Conservation (phyloP, 139 green algal species). For the Zygnema cylindricum region DNA sequence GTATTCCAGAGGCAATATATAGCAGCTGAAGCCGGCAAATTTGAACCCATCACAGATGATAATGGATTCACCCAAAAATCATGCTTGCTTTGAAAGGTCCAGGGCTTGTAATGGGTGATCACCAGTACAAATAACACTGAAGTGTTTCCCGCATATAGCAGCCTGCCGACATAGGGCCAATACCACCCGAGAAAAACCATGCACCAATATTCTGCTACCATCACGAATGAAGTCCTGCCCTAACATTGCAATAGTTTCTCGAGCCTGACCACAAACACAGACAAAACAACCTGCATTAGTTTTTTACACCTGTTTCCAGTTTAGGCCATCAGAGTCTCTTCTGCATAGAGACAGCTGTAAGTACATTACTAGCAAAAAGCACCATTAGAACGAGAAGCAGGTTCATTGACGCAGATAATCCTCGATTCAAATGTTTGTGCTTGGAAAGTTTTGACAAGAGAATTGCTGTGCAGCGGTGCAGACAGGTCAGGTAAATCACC, state of each 20-base stretch:
- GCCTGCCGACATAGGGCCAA: conserved; percentile 80
- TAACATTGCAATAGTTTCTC: conserved; percentile 81
- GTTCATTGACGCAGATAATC: too few relatives aligned
- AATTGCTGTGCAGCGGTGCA: background rate
- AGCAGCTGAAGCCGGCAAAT: too few relatives aligned
- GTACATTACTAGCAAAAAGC: background rate
- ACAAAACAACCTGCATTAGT: too few relatives aligned
- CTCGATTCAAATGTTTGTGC: too few relatives aligned
- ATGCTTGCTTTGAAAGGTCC: conserved; percentile 16
- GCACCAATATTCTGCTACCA: conserved; percentile 79
- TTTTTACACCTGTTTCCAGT: too few relatives aligned
- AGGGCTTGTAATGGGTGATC: background rate
- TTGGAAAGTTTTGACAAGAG: too few relatives aligned
- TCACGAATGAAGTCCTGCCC: conserved; percentile 85
- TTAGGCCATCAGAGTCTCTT: too few relatives aligned
- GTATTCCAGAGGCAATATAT: too few relatives aligned
- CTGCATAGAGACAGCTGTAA: background rate
- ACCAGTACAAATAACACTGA: conserved; percentile 89
- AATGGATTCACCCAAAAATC: too few relatives aligned
- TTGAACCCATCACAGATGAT: too few relatives aligned
- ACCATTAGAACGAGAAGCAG: background rate
- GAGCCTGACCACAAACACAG: conserved; percentile 41
- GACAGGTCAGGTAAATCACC: conserved; percentile 7
- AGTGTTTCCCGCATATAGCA: conserved; percentile 71
- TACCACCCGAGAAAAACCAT: conserved; percentile 90